Evolutionary conservation across 331 rosid species (phyloP), one percentile per base, ranked within the genome.

Genomic region (Quercus lobata): DNA sequence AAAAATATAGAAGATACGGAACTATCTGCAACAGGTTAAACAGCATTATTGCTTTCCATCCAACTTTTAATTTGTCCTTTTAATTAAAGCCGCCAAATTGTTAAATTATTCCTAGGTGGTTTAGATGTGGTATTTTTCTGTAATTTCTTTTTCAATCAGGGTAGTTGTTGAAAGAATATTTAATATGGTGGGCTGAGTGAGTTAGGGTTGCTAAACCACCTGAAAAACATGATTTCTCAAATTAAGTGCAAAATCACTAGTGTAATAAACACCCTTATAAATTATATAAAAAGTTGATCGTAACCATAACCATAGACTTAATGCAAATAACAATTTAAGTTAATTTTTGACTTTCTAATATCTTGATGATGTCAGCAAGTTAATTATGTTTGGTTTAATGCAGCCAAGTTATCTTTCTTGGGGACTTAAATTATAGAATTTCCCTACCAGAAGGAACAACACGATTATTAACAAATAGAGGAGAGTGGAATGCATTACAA

Each of bases 391-490:
- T 78, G 72, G 57, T 60, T 46, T 34, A 46, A 15, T 84, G 86
- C 90, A 93, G 97, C 29, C 84, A 83, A 34, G 93, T 93, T 25
- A 85, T 93, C 25, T 83, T 91, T 79, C 90, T 93, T 76, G 97
- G 97, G 70, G 97, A 93, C 80, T 78, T 93, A 78, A 93, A 93
- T 79, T 93, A 93, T 58, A 89, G 96, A 89, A 81, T 91, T 76
- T 87, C 94, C 58, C 68, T 88, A 27, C 90, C 97, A 0, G 94
- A 93, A 88, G 90, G 79, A 84, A 83, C 84, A 1, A 91, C 91
- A 25, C 84, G 90, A 30, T 76, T 78, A 22, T 65, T 93, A 57
- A 87, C 91, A 52, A 87, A 85, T 54, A 69, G 24, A 71, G 71
- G 80, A 49, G 88, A 84, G 49, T 93, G 97, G 97, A 81, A 82